Percentiles rank a stretch among this genome's conserved stretches.
Evolutionary conservation across 148 eudicot species (phyloP).

Genomic region (Cornus kousa): DNA sequence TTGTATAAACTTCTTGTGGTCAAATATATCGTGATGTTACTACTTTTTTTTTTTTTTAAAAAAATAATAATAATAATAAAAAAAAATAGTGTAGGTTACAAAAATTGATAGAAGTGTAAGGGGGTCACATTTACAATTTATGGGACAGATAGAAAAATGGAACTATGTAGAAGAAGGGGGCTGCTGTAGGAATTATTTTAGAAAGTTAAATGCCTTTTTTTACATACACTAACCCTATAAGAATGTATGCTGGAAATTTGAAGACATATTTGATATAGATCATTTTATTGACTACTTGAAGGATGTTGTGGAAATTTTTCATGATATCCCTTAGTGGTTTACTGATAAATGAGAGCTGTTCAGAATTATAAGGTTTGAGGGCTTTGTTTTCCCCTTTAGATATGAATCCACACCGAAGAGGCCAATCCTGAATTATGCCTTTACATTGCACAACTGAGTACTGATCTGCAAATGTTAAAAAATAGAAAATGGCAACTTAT

Average conservation of each 20-base stretch:
- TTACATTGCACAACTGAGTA: neutral
- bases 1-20: too few relatives aligned
- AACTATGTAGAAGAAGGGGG: too few relatives aligned
- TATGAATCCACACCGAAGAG: neutral
- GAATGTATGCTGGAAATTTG: slow-evolving; percentile 67
- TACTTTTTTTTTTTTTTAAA: too few relatives aligned
- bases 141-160: too few relatives aligned
- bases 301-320: slow-evolving; percentile 87
- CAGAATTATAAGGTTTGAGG: slow-evolving; percentile 75
- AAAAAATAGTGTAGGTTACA: too few relatives aligned
- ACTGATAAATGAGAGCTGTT: slow-evolving; percentile 85
- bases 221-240: neutral
- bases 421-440: neutral
- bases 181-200: too few relatives aligned
- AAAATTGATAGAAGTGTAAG: too few relatives aligned
- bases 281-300: slow-evolving; percentile 97
- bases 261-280: slow-evolving; percentile 98
- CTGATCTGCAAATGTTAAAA: neutral
- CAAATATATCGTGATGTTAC: too few relatives aligned
- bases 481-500: neutral
- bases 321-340: slow-evolving; percentile 98
- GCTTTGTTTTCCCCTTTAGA: neutral
- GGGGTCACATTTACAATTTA: too few relatives aligned
- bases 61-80: too few relatives aligned
- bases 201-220: neutral